These are phyloP conservation scores for Massarina eburnea DNA, from an alignment of 2,329 filamentous ascomycete genomes.

Conservation along the genomic window DNA sequence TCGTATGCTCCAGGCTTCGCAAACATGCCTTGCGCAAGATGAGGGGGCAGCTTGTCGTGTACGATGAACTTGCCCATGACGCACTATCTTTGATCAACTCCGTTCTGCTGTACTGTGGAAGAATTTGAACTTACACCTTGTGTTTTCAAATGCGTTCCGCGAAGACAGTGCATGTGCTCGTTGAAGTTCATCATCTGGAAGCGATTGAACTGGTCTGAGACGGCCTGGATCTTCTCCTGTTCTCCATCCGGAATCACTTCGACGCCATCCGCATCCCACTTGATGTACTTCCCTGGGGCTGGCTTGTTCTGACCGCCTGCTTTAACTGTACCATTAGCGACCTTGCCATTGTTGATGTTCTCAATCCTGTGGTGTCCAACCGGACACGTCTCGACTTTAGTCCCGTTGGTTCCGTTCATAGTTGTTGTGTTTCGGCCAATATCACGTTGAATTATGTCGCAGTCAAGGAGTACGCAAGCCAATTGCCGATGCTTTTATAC, in stretches of 20 bases:
- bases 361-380: slow-evolving; percentile 25
- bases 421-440: not conserved
- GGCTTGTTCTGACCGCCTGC: slow-evolving; percentile 26
- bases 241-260: slow-evolving; percentile 45
- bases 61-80: slow-evolving; percentile 52
- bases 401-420: slow-evolving; percentile 17
- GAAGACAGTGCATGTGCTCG: slow-evolving; percentile 34
- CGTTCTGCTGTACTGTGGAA: not conserved
- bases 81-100: slow-evolving; percentile 11
- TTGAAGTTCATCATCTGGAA: slow-evolving; percentile 51
- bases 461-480: not conserved
- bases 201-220: slow-evolving; percentile 50
- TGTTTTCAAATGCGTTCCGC: slow-evolving; percentile 50
- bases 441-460: not conserved
- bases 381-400: slow-evolving; percentile 19
- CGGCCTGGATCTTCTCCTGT: slow-evolving; percentile 48
- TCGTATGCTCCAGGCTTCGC: slow-evolving; percentile 25
- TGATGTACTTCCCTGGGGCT: slow-evolving; percentile 41
- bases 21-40: slow-evolving; percentile 44
- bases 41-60: slow-evolving; percentile 44
- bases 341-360: slow-evolving; percentile 31
- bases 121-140: slow-evolving; percentile 41
- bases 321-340: slow-evolving; percentile 26
- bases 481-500: not conserved
- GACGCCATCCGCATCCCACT: slow-evolving; percentile 46